Base-by-base conservation (phyloP, 805 yeast genomes). In the Martiniozyma abietophila region DNA sequence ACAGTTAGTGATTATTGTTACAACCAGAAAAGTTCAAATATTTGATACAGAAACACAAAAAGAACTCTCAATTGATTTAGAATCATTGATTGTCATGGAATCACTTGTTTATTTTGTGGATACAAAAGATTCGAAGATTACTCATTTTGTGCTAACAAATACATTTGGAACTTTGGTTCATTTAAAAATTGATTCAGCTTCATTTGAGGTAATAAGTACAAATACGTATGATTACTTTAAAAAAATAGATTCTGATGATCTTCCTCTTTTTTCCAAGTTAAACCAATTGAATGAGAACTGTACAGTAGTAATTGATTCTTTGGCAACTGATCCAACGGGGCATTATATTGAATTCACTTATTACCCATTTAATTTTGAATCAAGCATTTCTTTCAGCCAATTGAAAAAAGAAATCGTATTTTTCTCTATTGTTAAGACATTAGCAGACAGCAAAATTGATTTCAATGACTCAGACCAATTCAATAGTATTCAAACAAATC, bases 181-280 rank as follows among this genome's bases (percentile, higher is more conserved):
- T 27, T n/a, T 40, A 2, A 29, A 28, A 25, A 16, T 35, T 10
- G 18, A 30, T 23, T 25, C 21, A 8, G 11, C 23, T 4, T 8
- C 12, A 4, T 18, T 23, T 18, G 32, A 25, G 5, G 29, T 36
- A 2, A 18, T 30, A 9, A 17, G 19, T 14, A 24, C 32, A 6
- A 18, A 32, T 14, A 25, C 31, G 3, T 33, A 27, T 25, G 32
- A 45, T 20, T 45, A 45, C 25, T 40, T 35, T 16, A 20, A 27
- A 12, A 23, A 19, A 10, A 40, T 42, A 4, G 23, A 23, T 8
- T 22, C 26, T 10, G 15, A 25, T 19, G 34, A 32, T 6, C n/a
- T 42, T 10, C 48, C 49, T 4, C 18, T 46, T 4, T 38, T 45
- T 27, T n/a, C 20, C 3, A 41, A 43, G 24, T 20, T 46, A n/a